Percentiles rank a stretch among this genome's conserved stretches.
phyloP scores from a whole-genome alignment of 1,284 basidiomycete genomes.

The Apiotrichum gracile region DNA sequence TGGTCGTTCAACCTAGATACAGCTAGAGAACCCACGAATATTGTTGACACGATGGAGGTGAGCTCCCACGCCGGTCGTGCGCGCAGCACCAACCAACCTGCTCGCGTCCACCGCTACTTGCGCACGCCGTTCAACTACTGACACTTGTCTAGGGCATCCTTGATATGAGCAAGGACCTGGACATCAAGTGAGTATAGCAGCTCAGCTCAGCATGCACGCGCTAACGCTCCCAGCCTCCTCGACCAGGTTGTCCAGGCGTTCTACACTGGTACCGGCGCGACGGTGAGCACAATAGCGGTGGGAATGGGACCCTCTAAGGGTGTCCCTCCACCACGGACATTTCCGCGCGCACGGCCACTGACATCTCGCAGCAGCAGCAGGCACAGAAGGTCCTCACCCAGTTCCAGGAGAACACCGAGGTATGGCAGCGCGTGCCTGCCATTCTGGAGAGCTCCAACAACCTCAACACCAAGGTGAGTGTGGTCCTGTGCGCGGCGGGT shows the following conservation, averaged over 20 bases:
- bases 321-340: too few species aligned
- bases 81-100: background rate
- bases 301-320: too few species aligned
- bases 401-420: constrained; percentile 95
- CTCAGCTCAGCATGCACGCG: too few species aligned
- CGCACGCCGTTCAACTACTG: constrained; percentile 7
- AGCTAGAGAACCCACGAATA: background rate
- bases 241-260: constrained; percentile 81
- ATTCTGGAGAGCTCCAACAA: constrained; percentile 81
- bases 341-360: background rate
- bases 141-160: constrained; percentile 60
- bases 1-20: background rate
- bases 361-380: background rate
- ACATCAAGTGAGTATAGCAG: constrained; percentile 53
- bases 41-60: constrained; percentile 35
- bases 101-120: background rate
- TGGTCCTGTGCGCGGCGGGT: background rate
- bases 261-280: constrained; percentile 68
- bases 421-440: constrained; percentile 95
- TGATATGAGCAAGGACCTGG: constrained; percentile 79
- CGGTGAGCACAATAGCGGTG: constrained; percentile 51
- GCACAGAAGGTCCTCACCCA: constrained; percentile 79
- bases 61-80: background rate
- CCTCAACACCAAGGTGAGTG: constrained; percentile 79
- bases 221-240: constrained; percentile 52